Conservation (phyloP, 495 filamentous ascomycete genomes). For the Penicillium malachiteum region DNA sequence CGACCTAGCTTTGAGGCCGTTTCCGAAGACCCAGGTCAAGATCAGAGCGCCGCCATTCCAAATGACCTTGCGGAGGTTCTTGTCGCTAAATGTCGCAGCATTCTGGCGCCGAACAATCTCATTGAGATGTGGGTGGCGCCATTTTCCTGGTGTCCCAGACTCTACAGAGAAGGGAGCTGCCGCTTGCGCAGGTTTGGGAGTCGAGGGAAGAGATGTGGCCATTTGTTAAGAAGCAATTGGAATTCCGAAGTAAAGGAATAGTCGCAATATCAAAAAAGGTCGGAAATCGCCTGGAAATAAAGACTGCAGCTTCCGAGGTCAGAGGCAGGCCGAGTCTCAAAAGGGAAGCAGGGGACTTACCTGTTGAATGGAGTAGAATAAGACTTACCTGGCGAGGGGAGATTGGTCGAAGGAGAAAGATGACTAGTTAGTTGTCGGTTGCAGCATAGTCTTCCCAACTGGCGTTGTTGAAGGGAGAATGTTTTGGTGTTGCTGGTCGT, state of each 20-base stretch:
- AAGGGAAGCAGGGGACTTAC: background rate
- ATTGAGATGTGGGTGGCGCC: slow-evolving; percentile 78
- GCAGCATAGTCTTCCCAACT: background rate
- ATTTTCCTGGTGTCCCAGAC: slow-evolving; percentile 70
- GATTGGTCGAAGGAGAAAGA: background rate
- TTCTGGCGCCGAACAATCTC: slow-evolving; percentile 76
- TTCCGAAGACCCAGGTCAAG: slow-evolving; percentile 41
- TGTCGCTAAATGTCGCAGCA: slow-evolving; percentile 68
- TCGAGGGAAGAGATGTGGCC: slow-evolving; percentile 52
- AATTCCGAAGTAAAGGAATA: background rate
- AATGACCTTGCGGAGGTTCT: slow-evolving; percentile 61
- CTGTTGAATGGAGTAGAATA: background rate
- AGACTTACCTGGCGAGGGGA: background rate
- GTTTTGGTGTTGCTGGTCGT: slow-evolving; percentile 22
- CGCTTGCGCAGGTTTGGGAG: slow-evolving; percentile 58
- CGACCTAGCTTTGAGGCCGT: slow-evolving; percentile 39
- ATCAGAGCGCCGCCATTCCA: slow-evolving; percentile 62
- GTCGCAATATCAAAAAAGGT: background rate
- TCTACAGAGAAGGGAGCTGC: slow-evolving; percentile 44
- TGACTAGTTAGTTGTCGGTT: background rate
- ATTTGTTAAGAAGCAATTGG: slow-evolving; percentile 24
- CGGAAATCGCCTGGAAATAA: background rate
- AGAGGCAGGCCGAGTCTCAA: background rate
- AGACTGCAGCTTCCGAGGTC: background rate
- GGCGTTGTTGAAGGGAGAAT: background rate